Evolutionary conservation across 495 filamentous ascomycete genomes (phyloP).

Genomic region (Penicillium steckii): DNA sequence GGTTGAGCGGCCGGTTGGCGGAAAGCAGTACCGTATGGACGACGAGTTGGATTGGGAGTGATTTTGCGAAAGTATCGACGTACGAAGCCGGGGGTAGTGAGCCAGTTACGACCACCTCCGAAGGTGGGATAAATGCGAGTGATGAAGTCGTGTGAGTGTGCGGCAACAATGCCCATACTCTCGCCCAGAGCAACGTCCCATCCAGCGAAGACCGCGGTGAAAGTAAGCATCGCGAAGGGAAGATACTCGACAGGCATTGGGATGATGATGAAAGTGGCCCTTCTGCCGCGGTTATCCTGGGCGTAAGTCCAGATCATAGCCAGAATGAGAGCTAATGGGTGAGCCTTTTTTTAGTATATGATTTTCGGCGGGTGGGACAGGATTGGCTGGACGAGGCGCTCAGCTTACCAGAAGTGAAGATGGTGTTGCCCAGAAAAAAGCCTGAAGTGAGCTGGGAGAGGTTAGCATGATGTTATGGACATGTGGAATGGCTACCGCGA

Average conservation of each 20-base stretch:
- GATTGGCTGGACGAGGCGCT: neutral
- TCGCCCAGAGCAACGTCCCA: slow-evolving; percentile 52
- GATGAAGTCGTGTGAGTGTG: slow-evolving; percentile 83
- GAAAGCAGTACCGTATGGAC: slow-evolving; percentile 62
- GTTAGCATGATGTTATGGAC: slow-evolving; percentile 20
- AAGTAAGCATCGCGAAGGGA: slow-evolving; percentile 71
- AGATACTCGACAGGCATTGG: slow-evolving; percentile 71
- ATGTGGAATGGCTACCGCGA: slow-evolving; percentile 18
- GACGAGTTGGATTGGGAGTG: slow-evolving; percentile 22
- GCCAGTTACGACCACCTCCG: slow-evolving; percentile 70
- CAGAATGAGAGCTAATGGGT: slow-evolving; percentile 60
- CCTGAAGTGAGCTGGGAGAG: slow-evolving; percentile 44
- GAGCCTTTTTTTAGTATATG: neutral
- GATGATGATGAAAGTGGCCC: slow-evolving; percentile 71
- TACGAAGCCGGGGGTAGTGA: slow-evolving; percentile 67
- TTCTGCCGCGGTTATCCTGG: slow-evolving; percentile 75
- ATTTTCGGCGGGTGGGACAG: neutral
- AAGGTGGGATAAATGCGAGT: slow-evolving; percentile 80
- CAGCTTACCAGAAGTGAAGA: slow-evolving; percentile 57
- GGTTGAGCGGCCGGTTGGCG: slow-evolving; percentile 22
- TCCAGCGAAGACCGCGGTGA: slow-evolving; percentile 60
- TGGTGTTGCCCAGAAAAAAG: slow-evolving; percentile 42
- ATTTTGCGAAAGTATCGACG: slow-evolving; percentile 57
- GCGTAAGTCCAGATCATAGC: slow-evolving; percentile 77
- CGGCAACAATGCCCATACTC: slow-evolving; percentile 70